Percentiles rank a stretch among this genome's conserved stretches.
These are phyloP conservation scores for Stephanodiscus triporus DNA, from an alignment of 108 stramenopile genomes.

Conservation along the genomic window DNA sequence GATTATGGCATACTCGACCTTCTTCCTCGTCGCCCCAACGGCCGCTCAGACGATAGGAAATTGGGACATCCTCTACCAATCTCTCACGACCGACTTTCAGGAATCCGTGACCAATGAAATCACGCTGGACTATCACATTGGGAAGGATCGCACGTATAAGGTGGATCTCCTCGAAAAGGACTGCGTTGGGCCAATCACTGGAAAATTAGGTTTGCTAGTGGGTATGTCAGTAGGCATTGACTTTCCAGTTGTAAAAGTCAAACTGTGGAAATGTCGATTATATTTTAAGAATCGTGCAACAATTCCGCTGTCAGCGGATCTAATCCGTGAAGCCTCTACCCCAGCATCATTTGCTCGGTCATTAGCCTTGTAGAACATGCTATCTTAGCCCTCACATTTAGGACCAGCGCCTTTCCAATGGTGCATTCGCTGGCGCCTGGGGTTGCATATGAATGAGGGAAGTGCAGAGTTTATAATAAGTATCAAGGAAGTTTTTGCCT, in stretches of 20 bases:
- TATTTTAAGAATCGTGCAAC: slow-evolving; percentile 48
- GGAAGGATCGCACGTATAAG: neutral
- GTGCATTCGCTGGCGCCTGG: no score
- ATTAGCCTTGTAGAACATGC: no score
- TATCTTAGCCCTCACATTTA: no score
- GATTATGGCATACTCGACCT: no score
- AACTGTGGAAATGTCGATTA: slow-evolving; percentile 15
- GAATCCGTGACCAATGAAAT: slow-evolving; percentile 19
- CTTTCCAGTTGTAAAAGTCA: no score
- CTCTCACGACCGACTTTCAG: slow-evolving; percentile 21
- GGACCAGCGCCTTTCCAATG: no score
- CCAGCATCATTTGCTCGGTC: slow-evolving; percentile 85
- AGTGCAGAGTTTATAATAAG: no score
- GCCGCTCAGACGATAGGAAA: slow-evolving; percentile 27
- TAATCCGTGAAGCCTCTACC: slow-evolving; percentile 81
- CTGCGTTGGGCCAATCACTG: slow-evolving; percentile 21
- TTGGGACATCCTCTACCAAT: slow-evolving; percentile 42
- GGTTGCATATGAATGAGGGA: no score
- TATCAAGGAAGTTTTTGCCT: no score
- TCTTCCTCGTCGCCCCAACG: slow-evolving; percentile 1
- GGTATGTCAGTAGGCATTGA: no score
- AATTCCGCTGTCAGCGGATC: slow-evolving; percentile 80
- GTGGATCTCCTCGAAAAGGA: slow-evolving; percentile 36
- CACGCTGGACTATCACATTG: slow-evolving; percentile 19
- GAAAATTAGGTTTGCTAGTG: no score